Evolutionary conservation across 108 stramenopile species (phyloP).

Genomic region (Fragilaria radians): DNA sequence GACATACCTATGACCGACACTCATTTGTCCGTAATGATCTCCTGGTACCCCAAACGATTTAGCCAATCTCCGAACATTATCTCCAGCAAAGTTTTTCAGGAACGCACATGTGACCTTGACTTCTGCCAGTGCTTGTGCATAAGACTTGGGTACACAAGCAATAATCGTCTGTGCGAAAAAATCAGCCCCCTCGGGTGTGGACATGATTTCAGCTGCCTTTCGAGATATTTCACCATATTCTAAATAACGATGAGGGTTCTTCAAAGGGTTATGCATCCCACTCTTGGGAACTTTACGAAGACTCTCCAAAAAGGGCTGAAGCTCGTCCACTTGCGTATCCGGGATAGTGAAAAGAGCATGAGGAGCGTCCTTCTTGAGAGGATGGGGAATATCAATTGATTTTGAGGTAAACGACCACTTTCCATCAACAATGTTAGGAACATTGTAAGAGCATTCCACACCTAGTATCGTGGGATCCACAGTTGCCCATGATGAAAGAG

Average conservation of each 20-base stretch:
- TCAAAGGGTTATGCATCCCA: slow-evolving; percentile 80
- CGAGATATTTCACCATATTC: slow-evolving; percentile 81
- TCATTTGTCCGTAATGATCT: slow-evolving; percentile 94
- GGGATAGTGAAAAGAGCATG: slow-evolving; percentile 70
- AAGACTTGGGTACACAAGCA: slow-evolving; percentile 91
- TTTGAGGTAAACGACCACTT: slow-evolving; percentile 32
- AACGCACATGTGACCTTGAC: slow-evolving; percentile 79
- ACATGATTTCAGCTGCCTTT: slow-evolving; percentile 69
- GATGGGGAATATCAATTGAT: slow-evolving; percentile 60
- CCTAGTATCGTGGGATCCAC: slow-evolving; percentile 73
- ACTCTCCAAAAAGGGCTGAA: slow-evolving; percentile 74
- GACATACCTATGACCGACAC: slow-evolving; percentile 61
- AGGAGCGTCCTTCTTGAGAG: slow-evolving; percentile 47
- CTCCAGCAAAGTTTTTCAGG: slow-evolving; percentile 87
- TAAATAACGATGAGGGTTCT: slow-evolving; percentile 86
- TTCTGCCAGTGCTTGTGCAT: slow-evolving; percentile 90
- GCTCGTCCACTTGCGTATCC: slow-evolving; percentile 62
- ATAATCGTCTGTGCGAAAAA: slow-evolving; percentile 88
- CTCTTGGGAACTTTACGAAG: slow-evolving; percentile 68
- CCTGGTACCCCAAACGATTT: slow-evolving; percentile 86
- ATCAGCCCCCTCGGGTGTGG: slow-evolving; percentile 68
- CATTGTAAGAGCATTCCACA: slow-evolving; percentile 37
- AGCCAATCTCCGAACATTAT: slow-evolving; percentile 89
- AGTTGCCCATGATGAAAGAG: slow-evolving; percentile 71
- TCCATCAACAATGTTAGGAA: slow-evolving; percentile 70